Evolutionary conservation across 495 filamentous ascomycete genomes (phyloP).

Genomic region (Annulohypoxylon stygium): DNA sequence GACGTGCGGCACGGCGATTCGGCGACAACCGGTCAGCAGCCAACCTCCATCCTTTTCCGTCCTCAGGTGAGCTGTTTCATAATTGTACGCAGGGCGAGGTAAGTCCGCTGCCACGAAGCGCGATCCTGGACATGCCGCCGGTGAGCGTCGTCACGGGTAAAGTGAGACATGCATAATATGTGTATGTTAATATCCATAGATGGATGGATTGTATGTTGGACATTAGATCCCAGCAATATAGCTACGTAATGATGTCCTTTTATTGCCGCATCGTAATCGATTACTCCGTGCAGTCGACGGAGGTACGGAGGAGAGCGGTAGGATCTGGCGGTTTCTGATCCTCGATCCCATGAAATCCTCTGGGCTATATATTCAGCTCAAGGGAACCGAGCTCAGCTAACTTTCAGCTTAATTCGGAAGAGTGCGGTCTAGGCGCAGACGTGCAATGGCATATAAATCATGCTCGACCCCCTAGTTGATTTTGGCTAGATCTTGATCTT

Average conservation of each 20-base stretch:
- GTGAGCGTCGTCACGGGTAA: neutral
- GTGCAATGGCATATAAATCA: conserved; percentile 1
- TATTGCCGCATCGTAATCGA: neutral
- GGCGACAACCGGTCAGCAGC: conserved; percentile 6
- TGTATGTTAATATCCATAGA: neutral
- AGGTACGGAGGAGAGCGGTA: neutral
- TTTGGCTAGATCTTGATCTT: neutral
- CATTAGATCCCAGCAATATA: neutral
- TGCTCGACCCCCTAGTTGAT: neutral
- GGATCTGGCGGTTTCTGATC: conserved; percentile 7
- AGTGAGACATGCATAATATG: conserved; percentile 18
- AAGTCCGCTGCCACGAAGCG: conserved; percentile 3
- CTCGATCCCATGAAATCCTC: neutral
- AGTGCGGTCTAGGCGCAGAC: neutral
- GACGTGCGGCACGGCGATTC: conserved; percentile 5
- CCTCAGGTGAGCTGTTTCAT: conserved; percentile 15
- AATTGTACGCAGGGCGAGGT: neutral
- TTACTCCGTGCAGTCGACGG: neutral
- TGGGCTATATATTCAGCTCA: conserved; percentile 1
- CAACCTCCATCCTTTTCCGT: conserved; percentile 9
- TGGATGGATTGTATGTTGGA: neutral
- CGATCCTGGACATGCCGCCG: neutral
- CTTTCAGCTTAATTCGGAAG: neutral
- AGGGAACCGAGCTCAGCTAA: neutral
- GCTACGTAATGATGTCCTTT: neutral